Evolutionary conservation across 2,329 filamentous ascomycete genomes (phyloP), one percentile per base, ranked within the genome.

Genomic region (Sphaerulina populicola): DNA sequence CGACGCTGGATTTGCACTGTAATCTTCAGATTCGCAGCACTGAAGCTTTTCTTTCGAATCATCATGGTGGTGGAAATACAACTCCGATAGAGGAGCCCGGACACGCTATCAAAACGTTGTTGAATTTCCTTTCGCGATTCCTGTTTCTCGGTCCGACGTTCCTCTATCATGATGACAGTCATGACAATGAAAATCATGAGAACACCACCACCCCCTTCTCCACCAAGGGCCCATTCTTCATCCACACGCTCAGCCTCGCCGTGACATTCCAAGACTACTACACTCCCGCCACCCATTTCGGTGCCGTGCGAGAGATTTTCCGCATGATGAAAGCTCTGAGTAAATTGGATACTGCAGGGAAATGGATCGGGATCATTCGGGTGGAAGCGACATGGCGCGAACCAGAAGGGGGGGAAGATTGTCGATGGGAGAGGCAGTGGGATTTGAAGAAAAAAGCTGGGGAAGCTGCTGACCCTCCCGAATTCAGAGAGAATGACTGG

Each of bases 241-340:
- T 62, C 53, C 44, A 58, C n/a, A 55, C 37, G 2, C 33, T 63
- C 21, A 53, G 29, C 9, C 14, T 63, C 3, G n/a, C 49, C n/a
- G 37, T 62, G 3, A 49, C 47, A 1, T 62, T 62, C 18, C 52
- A 57, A 27, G 60, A 63, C 42, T 30, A 57, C 36, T 60, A 63
- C 35, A 61, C 58, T 8, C 54, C 54, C 0, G 54, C 47, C 9
- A 62, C 58, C 6, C 60, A 58, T 53, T 41, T 56, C 12, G 38
- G 38, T 4, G 54, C 58, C 2, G 46, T 53, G 1, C 47, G 52
- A 21, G 57, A 58, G 39, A 55, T 60, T 9, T 58, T 58, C 27
- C 46, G 50, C 2, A 54, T 53, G 51, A 44, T 60, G 44, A 57
- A 59, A 48, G 51, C 44, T 12, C 37, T 61, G 29, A 47, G 52